Evolutionary conservation across 371 early-diverging fungal genomes (phyloP), one percentile per base, ranked within the genome.

Genomic region (Umbelopsis sp.): DNA sequence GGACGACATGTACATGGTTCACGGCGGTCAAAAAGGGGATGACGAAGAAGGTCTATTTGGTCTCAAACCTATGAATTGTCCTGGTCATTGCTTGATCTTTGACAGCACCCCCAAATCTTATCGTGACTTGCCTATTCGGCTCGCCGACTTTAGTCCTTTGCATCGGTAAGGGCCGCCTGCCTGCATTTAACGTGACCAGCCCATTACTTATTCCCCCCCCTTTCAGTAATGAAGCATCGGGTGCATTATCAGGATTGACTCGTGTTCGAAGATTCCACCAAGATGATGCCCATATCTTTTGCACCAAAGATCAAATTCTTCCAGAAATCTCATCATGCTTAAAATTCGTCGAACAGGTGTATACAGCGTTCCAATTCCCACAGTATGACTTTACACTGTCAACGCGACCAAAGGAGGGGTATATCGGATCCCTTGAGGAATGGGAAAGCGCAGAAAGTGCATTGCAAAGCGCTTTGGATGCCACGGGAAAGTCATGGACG

Each of bases 11-110:
- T 89, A 82, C 67, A 78, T 85, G 74, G 84, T 88, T 6, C 77
- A 82, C 25, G 76, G 87, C 25, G 87, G 86, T 16, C 76, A 80
- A n/a, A 74, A 70, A 72, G 80, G 18, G 63, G 83, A 72, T 2
- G 12, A 80, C 32, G 84, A 84, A 44, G 88, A 93, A 51, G 89
- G 85, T 48, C 74, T 87, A 2, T 89, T 87, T 72, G 98, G 94
- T 6, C 81, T 99, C 45, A 99, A 99, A 73, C 98, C 99, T 11
- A 99, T 99, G 99, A 99, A 99, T 75, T 99, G 99, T 69, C 99
- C 99, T 41, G 97, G 96, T 9, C 99, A 99, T 72, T 98, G 98
- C 77, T 71, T 99, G 65, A 87, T 99, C 64, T 99, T 95, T 77
- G 91, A 89, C 68, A 89, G 89, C 76, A 84, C 88, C 6, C 89